These are phyloP conservation scores for Fulvia fulva DNA, from an alignment of 2,329 filamentous ascomycete species.

Conservation along the genomic window DNA sequence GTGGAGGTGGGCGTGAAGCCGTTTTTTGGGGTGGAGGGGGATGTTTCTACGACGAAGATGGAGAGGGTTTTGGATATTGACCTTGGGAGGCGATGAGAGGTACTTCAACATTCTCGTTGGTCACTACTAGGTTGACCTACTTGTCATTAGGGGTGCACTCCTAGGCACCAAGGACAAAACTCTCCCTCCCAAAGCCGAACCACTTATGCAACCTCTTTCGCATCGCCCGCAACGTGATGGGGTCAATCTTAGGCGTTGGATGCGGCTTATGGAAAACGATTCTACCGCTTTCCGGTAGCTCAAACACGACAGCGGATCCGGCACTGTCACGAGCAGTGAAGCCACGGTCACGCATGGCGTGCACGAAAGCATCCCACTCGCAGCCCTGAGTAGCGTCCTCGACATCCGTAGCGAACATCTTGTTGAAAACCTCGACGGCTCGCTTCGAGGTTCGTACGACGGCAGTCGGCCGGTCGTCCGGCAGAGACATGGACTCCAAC, in stretches of 20 bases:
- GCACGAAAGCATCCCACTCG: constrained; percentile 2
- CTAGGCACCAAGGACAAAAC: not conserved
- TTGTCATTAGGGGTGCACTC: too few relatives aligned
- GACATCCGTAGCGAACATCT: constrained; percentile 1
- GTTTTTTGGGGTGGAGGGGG: constrained; percentile 55
- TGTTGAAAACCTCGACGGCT: not conserved
- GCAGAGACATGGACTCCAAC: not conserved
- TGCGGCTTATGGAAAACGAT: constrained; percentile 1
- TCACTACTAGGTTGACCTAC: too few relatives aligned
- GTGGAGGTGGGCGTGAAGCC: constrained; percentile 62
- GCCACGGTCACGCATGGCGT: constrained; percentile 2
- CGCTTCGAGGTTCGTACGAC: not conserved
- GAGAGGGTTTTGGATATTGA: constrained; percentile 45
- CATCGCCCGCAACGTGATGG: not conserved
- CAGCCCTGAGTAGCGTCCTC: not conserved
- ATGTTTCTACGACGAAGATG: constrained; percentile 29
- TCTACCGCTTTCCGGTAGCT: not conserved
- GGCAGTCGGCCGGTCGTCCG: not conserved
- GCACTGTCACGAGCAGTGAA: not conserved
- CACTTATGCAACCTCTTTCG: not conserved
- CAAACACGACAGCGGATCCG: constrained; percentile 3
- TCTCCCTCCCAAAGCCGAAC: not conserved
- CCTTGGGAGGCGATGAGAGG: constrained; percentile 37
- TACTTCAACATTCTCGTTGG: too few relatives aligned
- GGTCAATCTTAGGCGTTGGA: not conserved